These are phyloP conservation scores for Hydnomerulius pinastri DNA, from an alignment of 768 basidiomycete species.

Conservation along the genomic window DNA sequence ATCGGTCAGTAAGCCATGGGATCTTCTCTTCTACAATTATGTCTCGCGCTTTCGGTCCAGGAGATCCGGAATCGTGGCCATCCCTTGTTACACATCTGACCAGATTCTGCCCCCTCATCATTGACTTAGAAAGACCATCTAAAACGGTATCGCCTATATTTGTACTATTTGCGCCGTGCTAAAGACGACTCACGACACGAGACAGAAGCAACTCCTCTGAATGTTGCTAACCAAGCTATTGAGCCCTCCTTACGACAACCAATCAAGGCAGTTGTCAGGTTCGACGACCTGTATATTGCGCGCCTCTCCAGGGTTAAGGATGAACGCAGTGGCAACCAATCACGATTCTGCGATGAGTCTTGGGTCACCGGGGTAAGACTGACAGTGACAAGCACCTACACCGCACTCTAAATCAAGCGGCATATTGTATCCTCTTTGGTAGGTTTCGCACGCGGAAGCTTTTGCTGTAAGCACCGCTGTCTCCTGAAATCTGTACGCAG, in stretches of 20 bases:
- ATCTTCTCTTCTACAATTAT: constrained; percentile 5
- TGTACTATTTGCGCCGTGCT: neutral
- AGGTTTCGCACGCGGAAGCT: neutral
- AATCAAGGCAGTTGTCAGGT: neutral
- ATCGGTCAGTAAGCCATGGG: neutral
- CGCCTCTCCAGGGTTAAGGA: neutral
- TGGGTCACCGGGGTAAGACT: neutral
- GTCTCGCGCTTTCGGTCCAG: neutral
- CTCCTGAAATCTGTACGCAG: neutral
- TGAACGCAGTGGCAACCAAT: neutral
- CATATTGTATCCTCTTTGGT: too few species aligned
- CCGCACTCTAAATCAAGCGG: too few species aligned
- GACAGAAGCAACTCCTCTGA: neutral
- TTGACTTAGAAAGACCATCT: constrained; percentile 1
- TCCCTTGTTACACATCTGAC: constrained; percentile 1
- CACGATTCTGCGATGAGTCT: neutral
- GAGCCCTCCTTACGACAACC: too few species aligned
- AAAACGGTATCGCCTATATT: neutral
- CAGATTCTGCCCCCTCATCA: neutral
- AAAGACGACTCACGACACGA: neutral
- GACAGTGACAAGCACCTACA: neutral
- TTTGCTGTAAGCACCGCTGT: neutral
- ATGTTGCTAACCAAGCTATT: neutral
- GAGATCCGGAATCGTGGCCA: neutral
- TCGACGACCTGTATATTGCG: neutral